A percentile compares a stretch with the other conserved stretches of the same genome.
Evolutionary conservation across 140 eudicot genomes (phyloP).

Genomic region (Artemisia princeps): DNA sequence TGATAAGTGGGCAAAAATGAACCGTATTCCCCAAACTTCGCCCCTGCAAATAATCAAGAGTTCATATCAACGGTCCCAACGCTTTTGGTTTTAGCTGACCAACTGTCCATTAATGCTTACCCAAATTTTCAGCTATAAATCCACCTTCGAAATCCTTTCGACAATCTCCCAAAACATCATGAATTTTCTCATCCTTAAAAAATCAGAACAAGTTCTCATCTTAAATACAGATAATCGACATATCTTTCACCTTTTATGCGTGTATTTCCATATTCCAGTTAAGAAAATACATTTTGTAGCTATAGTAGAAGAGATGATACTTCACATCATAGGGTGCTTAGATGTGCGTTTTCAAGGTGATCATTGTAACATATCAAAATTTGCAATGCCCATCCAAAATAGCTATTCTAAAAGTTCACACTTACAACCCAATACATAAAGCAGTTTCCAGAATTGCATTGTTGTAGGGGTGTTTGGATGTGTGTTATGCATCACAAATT

Average conservation of each 20-base stretch:
- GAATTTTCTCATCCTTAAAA: slow-evolving; percentile 79
- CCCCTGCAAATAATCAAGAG: slow-evolving; percentile 47
- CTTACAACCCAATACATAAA: too few relatives aligned
- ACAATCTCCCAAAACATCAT: slow-evolving; percentile 74
- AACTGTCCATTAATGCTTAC: slow-evolving; percentile 38
- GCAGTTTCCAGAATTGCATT: too few relatives aligned
- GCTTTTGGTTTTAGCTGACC: slow-evolving; percentile 9
- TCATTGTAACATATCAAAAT: neutral
- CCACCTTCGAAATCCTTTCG: slow-evolving; percentile 92
- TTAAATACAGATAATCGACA: neutral
- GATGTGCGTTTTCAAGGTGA: neutral
- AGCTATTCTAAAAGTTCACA: too few relatives aligned
- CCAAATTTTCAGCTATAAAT: slow-evolving; percentile 81
- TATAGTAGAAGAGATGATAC: neutral
- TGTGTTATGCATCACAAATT: too few relatives aligned
- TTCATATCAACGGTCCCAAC: slow-evolving; percentile 26
- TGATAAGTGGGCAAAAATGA: slow-evolving; percentile 86
- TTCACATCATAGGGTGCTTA: neutral
- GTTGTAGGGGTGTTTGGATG: too few relatives aligned
- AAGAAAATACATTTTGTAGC: neutral
- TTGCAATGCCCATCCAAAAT: too few relatives aligned
- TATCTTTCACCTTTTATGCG: neutral
- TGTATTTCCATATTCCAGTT: neutral
- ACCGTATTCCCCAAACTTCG: slow-evolving; percentile 87
- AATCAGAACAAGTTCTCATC: slow-evolving; percentile 12